A percentile compares a stretch with the other conserved stretches of the same genome.
Evolutionary conservation across 352 stramenopile species (phyloP).

Genomic region (Phytophthora pini): DNA sequence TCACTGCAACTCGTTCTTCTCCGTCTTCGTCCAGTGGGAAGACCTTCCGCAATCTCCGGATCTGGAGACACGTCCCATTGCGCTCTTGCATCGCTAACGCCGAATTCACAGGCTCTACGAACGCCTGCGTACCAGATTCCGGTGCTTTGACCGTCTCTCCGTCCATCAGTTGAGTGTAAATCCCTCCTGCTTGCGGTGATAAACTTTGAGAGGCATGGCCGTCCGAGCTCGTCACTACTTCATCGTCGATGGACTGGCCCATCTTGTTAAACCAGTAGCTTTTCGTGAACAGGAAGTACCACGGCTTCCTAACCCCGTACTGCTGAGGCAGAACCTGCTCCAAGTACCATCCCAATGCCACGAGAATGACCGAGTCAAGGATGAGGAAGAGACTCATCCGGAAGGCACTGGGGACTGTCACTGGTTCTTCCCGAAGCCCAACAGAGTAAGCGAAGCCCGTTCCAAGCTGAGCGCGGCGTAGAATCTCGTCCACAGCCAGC

Average conservation of each 20-base stretch:
- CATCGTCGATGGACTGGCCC: not conserved
- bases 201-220: not conserved
- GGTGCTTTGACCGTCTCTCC: not conserved
- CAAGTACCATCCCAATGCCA: constrained; percentile 90
- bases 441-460: constrained; percentile 69
- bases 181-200: constrained; percentile 32
- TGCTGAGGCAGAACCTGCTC: constrained; percentile 92
- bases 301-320: constrained; percentile 89
- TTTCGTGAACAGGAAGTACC: constrained; percentile 89
- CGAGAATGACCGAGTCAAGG: constrained; percentile 86
- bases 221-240: constrained; percentile 7
- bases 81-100: constrained; percentile 48
- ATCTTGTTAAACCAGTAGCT: constrained; percentile 46
- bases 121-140: not conserved
- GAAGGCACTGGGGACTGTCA: constrained; percentile 54
- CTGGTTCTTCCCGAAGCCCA: constrained; percentile 39
- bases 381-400: constrained; percentile 70
- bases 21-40: constrained; percentile 71
- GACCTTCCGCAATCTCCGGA: constrained; percentile 55
- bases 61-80: constrained; percentile 51
- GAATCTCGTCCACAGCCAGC: constrained; percentile 63
- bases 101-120: constrained; percentile 52
- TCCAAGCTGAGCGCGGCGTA: constrained; percentile 64
- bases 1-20: constrained; percentile 79
- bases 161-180: constrained; percentile 25